Percentiles rank a stretch among this genome's conserved stretches.
Conservation (phyloP, 371 early-diverging fungal genomes). For the Mortierella sp. region DNA sequence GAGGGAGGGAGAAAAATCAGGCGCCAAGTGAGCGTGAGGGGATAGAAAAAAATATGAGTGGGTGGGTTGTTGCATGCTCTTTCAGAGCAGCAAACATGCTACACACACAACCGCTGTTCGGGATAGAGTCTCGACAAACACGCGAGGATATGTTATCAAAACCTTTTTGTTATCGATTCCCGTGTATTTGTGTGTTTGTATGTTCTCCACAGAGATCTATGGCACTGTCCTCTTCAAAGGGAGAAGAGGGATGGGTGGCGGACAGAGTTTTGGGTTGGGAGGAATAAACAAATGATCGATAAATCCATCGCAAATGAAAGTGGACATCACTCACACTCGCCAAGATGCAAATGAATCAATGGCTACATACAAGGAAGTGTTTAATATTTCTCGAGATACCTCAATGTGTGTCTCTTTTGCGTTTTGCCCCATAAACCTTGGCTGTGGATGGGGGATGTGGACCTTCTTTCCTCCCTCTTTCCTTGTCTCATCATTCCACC, state of each 20-base stretch:
- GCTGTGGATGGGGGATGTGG: neutral
- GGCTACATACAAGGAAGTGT: neutral
- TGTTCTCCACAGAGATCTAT: neutral
- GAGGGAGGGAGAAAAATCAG: neutral
- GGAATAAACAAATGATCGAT: neutral
- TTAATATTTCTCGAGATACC: neutral
- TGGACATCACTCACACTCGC: neutral
- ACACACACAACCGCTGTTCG: too few species aligned
- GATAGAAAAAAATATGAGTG: too few species aligned
- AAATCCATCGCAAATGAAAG: neutral
- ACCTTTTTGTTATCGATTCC: neutral
- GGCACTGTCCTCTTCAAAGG: neutral
- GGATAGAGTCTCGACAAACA: neutral
- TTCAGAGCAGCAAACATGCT: too few species aligned
- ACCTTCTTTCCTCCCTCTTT: too few species aligned
- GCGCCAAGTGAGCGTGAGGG: neutral
- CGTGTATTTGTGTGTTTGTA: neutral
- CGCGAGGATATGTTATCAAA: neutral
- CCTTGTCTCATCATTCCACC: neutral
- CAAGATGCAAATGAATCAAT: too few species aligned
- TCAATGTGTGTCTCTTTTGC: neutral
- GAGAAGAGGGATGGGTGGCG: neutral
- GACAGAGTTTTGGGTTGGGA: neutral
- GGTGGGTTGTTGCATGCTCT: too few species aligned
- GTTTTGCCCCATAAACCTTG: slow-evolving; percentile 7